Conservation (phyloP, 2,329 filamentous ascomycete genomes). For the Knufia petricola region DNA sequence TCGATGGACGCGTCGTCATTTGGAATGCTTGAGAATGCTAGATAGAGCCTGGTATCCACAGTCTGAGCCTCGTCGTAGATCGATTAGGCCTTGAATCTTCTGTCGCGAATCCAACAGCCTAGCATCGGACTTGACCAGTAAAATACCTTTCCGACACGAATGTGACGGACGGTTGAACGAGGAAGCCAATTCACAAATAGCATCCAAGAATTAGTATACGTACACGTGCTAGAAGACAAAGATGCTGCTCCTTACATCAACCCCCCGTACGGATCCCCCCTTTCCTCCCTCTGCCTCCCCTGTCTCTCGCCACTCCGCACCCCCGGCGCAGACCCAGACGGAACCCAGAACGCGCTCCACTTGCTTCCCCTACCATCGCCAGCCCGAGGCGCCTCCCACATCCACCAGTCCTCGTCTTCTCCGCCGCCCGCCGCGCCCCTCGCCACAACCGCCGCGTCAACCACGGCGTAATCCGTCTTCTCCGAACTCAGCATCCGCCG, state of each 20-base stretch:
- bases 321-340: not conserved
- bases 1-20: conserved; percentile 72
- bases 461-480: not conserved
- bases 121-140: too few species aligned
- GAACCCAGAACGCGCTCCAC: not conserved
- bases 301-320: not conserved
- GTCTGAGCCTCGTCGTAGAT: too few species aligned
- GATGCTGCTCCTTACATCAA: not conserved
- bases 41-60: too few species aligned
- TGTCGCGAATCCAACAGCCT: too few species aligned
- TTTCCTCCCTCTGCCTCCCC: not conserved
- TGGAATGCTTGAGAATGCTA: conserved; percentile 60
- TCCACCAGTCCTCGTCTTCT: not conserved
- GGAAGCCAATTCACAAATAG: too few species aligned
- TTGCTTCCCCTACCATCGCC: too few species aligned
- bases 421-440: not conserved
- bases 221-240: too few species aligned
- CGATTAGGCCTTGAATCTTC: too few species aligned
- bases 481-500: not conserved
- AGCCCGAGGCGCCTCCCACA: not conserved
- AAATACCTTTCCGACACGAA: too few species aligned
- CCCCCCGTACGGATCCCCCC: not conserved
- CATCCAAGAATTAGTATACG: too few species aligned
- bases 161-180: too few species aligned
- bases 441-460: not conserved